phyloP scores from a whole-genome alignment of 495 filamentous ascomycete species.

The Geopyxis carbonaria region DNA sequence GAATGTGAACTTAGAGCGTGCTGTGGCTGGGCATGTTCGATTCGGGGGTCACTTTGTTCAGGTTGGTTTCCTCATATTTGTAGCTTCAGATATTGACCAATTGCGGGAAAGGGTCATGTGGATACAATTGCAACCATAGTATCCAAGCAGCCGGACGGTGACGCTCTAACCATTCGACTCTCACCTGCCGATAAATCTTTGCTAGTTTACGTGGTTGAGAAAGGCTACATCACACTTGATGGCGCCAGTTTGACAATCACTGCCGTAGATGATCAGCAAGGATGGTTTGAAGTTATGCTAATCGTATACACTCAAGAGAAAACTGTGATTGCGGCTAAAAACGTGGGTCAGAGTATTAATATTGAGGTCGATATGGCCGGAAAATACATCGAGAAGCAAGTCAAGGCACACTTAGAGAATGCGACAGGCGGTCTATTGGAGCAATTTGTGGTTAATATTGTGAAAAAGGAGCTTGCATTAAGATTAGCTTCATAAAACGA shows the following conservation, averaged over 20 bases:
- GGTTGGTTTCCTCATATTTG: not conserved
- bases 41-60: slow-evolving; percentile 67
- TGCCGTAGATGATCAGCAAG: slow-evolving; percentile 53
- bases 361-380: slow-evolving; percentile 97
- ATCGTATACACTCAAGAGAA: slow-evolving; percentile 96
- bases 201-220: slow-evolving; percentile 78
- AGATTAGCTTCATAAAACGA: too few relatives aligned
- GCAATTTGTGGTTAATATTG: slow-evolving; percentile 64
- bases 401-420: slow-evolving; percentile 46
- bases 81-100: slow-evolving; percentile 12
- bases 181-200: slow-evolving; percentile 47
- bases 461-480: too few relatives aligned
- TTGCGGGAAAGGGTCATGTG: slow-evolving; percentile 62
- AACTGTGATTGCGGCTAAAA: slow-evolving; percentile 68
- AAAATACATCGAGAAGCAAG: slow-evolving; percentile 91
- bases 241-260: slow-evolving; percentile 94
- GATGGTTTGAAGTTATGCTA: slow-evolving; percentile 96
- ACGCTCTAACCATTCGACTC: slow-evolving; percentile 73
- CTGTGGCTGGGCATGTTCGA: slow-evolving; percentile 69
- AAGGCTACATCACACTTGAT: slow-evolving; percentile 90
- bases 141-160: slow-evolving; percentile 56
- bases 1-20: slow-evolving; percentile 78
- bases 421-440: slow-evolving; percentile 51
- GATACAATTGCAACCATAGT: slow-evolving; percentile 67
- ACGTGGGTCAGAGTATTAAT: slow-evolving; percentile 73